Evolutionary conservation across 768 basidiomycete genomes (phyloP), one percentile per base, ranked within the genome.

Genomic region (Amanita molliuscula): DNA sequence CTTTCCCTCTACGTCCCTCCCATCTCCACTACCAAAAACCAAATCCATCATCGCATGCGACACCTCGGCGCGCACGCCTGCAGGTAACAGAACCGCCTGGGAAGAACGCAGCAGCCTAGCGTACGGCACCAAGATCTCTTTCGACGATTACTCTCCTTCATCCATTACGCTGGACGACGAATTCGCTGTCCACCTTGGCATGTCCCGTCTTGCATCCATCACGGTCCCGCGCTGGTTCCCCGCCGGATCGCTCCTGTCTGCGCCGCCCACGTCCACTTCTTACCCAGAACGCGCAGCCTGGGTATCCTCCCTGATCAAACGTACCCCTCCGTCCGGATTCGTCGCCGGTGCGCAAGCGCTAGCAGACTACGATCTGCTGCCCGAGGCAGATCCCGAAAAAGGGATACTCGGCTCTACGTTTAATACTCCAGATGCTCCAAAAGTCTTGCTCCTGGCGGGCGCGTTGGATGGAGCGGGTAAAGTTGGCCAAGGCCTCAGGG

Each of bases 191-290:
- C 40, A 54, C 69, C 68, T 1, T 54, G 61, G 31, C 55, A 62
- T 20, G 58, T 67, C 4, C 74, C 75, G 2, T 73, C 77, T 79
- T 11, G 73, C 70, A 0, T 54, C 59, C 10, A 62, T 65, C 5
- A 78, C 75, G 0, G 62, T 72, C 0, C 67, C 69, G 2, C 64
- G 75, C 28, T 79, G 77, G 76, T 79, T 79, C 61, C 68, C 73
- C 15, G 21, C 59, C 3, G 68, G 67, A 1, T 75, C 63, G 3
- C 15, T 35, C 0, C 57, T 56, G 45, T 34, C 21, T 25, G 20
- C 29, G 50, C 29, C 47, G 47, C 52, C 20, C 6, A 0, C 46
- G 11, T 13, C 47, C 26, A 23, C n/a, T 1, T 13, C 10, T 28
- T 7, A n/a, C 11, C 34, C 36, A 7, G 56, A 52, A 16, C 56